phyloP scores from a whole-genome alignment of 2,329 filamentous ascomycete species.

The Penicillium sp. region DNA sequence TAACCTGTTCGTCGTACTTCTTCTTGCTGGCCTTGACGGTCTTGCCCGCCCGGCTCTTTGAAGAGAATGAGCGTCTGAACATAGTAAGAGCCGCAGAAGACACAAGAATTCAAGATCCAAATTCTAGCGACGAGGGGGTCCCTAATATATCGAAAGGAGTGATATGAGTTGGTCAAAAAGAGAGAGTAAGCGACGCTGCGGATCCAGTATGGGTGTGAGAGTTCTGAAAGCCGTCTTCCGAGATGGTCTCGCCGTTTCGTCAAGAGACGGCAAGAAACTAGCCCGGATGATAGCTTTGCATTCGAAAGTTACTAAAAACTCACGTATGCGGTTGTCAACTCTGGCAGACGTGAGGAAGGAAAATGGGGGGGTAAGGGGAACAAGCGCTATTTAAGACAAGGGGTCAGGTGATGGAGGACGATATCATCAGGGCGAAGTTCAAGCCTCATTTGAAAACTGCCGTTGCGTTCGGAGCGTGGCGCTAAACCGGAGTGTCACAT shows the following conservation, averaged over 20 bases:
- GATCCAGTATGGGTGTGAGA: slow-evolving; percentile 48
- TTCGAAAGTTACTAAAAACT: slow-evolving; percentile 44
- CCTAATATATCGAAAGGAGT: slow-evolving; percentile 40
- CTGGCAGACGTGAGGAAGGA: slow-evolving; percentile 48
- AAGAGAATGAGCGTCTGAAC: slow-evolving; percentile 90
- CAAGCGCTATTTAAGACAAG: slow-evolving; percentile 27
- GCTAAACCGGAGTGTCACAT: slow-evolving; percentile 12
- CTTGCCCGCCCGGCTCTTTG: slow-evolving; percentile 85
- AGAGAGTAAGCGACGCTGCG: slow-evolving; percentile 43
- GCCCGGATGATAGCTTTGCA: slow-evolving; percentile 43
- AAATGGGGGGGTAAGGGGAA: slow-evolving; percentile 42
- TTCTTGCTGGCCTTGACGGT: slow-evolving; percentile 74
- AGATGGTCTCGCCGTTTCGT: slow-evolving; percentile 34
- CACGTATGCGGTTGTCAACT: slow-evolving; percentile 39
- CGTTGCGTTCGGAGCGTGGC: slow-evolving; percentile 8
- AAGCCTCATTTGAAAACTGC: background rate
- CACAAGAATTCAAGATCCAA: slow-evolving; percentile 49
- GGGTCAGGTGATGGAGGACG: slow-evolving; percentile 27
- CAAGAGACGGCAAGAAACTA: slow-evolving; percentile 30
- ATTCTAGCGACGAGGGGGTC: slow-evolving; percentile 30
- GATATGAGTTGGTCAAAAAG: slow-evolving; percentile 36
- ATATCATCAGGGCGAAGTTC: slow-evolving; percentile 19
- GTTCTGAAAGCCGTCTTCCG: slow-evolving; percentile 53
- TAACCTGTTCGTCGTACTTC: slow-evolving; percentile 72
- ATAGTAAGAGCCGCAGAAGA: slow-evolving; percentile 56